Evolutionary conservation across 768 basidiomycete genomes (phyloP).

Genomic region (Mycena rosella): DNA sequence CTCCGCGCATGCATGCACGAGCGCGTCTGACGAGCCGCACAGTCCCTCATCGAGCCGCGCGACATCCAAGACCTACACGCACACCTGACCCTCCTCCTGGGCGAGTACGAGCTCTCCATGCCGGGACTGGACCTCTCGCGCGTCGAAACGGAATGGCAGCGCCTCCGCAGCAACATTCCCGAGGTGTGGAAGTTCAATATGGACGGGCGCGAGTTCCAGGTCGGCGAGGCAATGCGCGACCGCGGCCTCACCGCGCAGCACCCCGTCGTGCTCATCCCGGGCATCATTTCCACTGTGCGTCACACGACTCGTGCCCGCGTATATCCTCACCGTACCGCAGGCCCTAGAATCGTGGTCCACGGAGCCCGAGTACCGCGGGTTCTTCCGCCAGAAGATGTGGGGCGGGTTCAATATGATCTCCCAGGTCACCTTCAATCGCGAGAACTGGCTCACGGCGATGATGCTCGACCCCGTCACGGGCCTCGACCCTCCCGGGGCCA

Average conservation of each 20-base stretch:
- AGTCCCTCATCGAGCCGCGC: slow-evolving; percentile 70
- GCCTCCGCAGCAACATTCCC: slow-evolving; percentile 75
- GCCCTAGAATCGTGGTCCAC: slow-evolving; percentile 97
- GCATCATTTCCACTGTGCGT: slow-evolving; percentile 87
- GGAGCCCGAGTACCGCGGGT: slow-evolving; percentile 82
- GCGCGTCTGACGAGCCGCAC: background rate
- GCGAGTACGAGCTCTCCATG: slow-evolving; percentile 77
- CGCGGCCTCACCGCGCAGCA: slow-evolving; percentile 76
- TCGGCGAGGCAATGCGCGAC: slow-evolving; percentile 75
- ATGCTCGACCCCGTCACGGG: slow-evolving; percentile 94
- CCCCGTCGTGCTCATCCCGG: slow-evolving; percentile 90
- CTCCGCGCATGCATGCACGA: background rate
- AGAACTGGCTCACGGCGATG: slow-evolving; percentile 91
- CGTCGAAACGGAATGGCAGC: slow-evolving; percentile 79
- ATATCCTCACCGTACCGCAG: slow-evolving; percentile 45
- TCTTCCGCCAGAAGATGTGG: slow-evolving; percentile 93
- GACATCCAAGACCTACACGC: slow-evolving; percentile 78
- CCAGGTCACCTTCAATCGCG: slow-evolving; percentile 84
- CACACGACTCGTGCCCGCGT: background rate
- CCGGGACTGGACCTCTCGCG: slow-evolving; percentile 76
- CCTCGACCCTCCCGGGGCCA: slow-evolving; percentile 86
- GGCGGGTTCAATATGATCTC: slow-evolving; percentile 87
- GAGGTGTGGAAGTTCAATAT: slow-evolving; percentile 87
- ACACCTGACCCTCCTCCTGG: slow-evolving; percentile 73
- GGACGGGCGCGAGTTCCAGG: slow-evolving; percentile 85